Percentiles rank a stretch among this genome's conserved stretches.
Conservation (phyloP, 2,329 filamentous ascomycete species). For the Ascochyta clinopodiicola region DNA sequence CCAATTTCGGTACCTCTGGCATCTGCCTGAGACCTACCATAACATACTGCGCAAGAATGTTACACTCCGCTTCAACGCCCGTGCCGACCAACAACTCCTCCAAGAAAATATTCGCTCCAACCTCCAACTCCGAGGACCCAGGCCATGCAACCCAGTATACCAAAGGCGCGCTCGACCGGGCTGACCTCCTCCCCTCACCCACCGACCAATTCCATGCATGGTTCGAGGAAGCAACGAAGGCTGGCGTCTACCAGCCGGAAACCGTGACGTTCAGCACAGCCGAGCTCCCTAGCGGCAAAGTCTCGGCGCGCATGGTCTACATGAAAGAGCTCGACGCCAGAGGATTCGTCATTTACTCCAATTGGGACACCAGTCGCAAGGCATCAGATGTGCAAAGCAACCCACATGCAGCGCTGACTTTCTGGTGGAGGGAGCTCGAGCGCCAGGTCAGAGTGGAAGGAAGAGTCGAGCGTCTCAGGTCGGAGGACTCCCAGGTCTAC, state of each 20-base stretch:
- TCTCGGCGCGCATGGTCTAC: slow-evolving; percentile 87
- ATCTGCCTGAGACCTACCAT: not conserved
- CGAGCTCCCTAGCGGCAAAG: slow-evolving; percentile 78
- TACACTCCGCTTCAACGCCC: slow-evolving; percentile 28
- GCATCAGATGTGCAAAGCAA: slow-evolving; percentile 74
- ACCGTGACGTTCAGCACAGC: slow-evolving; percentile 89
- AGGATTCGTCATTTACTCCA: slow-evolving; percentile 93
- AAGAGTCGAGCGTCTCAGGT: slow-evolving; percentile 67
- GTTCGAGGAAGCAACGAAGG: slow-evolving; percentile 76
- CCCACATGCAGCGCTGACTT: slow-evolving; percentile 80
- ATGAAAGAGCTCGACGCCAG: slow-evolving; percentile 87
- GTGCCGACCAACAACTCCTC: slow-evolving; percentile 16
- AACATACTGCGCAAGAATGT: slow-evolving; percentile 21
- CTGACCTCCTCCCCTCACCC: slow-evolving; percentile 69
- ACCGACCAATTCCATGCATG: slow-evolving; percentile 86
- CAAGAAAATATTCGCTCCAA: slow-evolving; percentile 67
- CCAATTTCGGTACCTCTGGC: not conserved
- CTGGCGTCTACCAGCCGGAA: slow-evolving; percentile 76
- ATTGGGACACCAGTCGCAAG: slow-evolving; percentile 80
- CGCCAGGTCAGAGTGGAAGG: slow-evolving; percentile 93
- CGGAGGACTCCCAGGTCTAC: slow-evolving; percentile 74
- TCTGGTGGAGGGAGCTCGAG: slow-evolving; percentile 88
- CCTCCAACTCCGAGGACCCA: slow-evolving; percentile 57
- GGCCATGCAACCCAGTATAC: slow-evolving; percentile 79
- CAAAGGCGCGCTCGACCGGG: slow-evolving; percentile 65